These are phyloP conservation scores for Colletotrichum neosansevieriae DNA, from an alignment of 2,329 filamentous ascomycete species.

Conservation along the genomic window DNA sequence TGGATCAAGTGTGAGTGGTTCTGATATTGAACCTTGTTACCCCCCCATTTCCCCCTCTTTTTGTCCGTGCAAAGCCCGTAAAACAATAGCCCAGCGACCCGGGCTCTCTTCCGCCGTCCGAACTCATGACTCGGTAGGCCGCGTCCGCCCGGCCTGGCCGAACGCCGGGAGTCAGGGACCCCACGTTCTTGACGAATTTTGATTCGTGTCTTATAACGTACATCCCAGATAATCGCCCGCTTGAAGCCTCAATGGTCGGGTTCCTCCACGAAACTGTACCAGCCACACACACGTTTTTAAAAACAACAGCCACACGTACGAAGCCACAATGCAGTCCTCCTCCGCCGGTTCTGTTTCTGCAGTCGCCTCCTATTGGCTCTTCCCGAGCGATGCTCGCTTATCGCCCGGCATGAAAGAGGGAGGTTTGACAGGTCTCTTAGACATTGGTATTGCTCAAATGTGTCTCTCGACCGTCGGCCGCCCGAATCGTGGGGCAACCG, in stretches of 20 bases:
- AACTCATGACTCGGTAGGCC: background rate
- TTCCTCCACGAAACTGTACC: background rate
- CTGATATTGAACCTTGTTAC: background rate
- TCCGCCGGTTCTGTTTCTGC: conserved; percentile 3
- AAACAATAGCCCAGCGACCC: background rate
- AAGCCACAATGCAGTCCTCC: background rate
- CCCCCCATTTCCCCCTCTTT: background rate
- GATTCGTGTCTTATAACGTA: too few species aligned
- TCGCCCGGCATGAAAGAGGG: conserved; percentile 23
- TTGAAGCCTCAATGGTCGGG: too few species aligned
- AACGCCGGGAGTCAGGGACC: background rate
- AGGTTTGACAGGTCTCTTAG: conserved; percentile 18
- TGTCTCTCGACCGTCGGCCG: background rate
- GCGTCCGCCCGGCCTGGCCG: conserved; percentile 7
- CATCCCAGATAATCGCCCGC: too few species aligned
- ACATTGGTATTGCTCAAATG: conserved; percentile 28
- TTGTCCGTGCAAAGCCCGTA: background rate
- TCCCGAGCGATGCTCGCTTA: conserved; percentile 24
- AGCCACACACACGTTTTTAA: background rate
- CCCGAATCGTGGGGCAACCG: background rate
- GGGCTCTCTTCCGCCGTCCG: background rate
- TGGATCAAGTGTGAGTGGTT: background rate
- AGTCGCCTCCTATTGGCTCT: conserved; percentile 28
- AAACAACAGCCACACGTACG: background rate
- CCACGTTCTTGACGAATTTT: background rate